Evolutionary conservation across 306 rosid species (phyloP).

Genomic region (Boehmeria nivea): DNA sequence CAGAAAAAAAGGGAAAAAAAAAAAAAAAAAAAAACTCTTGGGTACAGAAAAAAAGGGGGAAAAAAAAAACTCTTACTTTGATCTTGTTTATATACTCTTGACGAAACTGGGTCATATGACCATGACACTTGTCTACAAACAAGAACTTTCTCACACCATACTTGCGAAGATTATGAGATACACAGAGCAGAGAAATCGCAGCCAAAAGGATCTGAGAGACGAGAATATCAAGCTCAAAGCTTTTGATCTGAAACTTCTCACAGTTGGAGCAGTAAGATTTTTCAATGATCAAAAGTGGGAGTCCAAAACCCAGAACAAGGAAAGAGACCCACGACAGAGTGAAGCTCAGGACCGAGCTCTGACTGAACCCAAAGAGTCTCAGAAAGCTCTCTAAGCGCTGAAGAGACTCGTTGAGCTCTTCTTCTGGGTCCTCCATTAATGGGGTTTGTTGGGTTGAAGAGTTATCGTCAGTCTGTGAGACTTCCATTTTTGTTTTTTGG

Average conservation of each 20-base stretch:
- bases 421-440: conserved; percentile 3
- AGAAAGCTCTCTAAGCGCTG: conserved; percentile 24
- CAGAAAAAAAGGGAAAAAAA: too few relatives aligned
- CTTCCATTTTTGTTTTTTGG: conserved; percentile 12
- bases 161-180: conserved; percentile 43
- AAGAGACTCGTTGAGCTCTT: conserved; percentile 20
- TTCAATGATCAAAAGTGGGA: conserved; percentile 21
- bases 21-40: too few relatives aligned
- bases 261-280: conserved; percentile 19
- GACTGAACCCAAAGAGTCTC: conserved; percentile 32
- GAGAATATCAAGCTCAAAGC: conserved; percentile 35
- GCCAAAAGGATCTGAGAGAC: conserved; percentile 35
- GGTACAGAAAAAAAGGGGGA: too few relatives aligned
- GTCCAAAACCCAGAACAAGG: conserved; percentile 29
- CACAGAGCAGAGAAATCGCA: conserved; percentile 36
- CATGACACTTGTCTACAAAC: conserved; percentile 36
- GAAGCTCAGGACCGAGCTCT: conserved; percentile 24
- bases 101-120: conserved; percentile 29
- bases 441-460: conserved; percentile 13
- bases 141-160: conserved; percentile 41
- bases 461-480: neutral
- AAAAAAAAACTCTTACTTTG: conserved; percentile 20
- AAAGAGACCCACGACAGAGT: conserved; percentile 38
- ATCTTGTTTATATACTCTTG: conserved; percentile 32
- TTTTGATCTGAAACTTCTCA: conserved; percentile 33